Base-by-base conservation (phyloP, 2,329 filamentous ascomycete genomes). In the Exophiala spinifera region DNA sequence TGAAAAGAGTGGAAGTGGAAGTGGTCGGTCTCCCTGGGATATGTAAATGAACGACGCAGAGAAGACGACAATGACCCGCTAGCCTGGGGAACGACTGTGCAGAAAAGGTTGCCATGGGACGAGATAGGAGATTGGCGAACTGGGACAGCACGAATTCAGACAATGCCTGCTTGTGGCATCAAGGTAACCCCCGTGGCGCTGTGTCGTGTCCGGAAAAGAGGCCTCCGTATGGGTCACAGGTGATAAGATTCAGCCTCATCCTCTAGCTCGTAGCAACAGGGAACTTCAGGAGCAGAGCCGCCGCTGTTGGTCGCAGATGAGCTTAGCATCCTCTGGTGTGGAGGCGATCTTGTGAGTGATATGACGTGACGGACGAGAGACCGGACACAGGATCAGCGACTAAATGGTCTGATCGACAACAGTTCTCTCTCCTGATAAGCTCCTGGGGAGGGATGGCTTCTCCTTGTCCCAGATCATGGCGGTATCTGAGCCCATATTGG, bases 381-480 rank as follows among this genome's bases (percentile, higher is more conserved):
- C 15, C 4, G 28, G 15, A 23, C 10, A 14, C 28, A 13, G 13
- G 47, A 10, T 25, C 21, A 40, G 20, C 44, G 20, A 42, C 21
- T 23, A 17, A n/a, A 59, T 51, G 15, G 21, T 50, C 48, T 51
- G 56, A 53, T 46, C 20, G 17, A 39, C 36, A 11, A 15, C 10
- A 13, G 25, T 19, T 33, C 25, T 21, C 11, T 44, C 13, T 28
- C 33, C 37, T 45, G 28, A 36, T 15, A 8, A 15, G 25, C 23
- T 43, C 52, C 42, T 11, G 33, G 15, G 8, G 17, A 15, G 17
- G 17, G n/a, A 23, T 31, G 23, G 46, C 4, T 31, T 15, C 55
- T 46, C 48, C 46, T 31, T 53, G 56, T 59, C 31, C 47, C 56
- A 59, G 45, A 33, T 50, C 8, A 23, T 46, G 49, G 52, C 46